Percentiles rank a stretch among this genome's conserved stretches.
Evolutionary conservation across 2,329 filamentous ascomycete species (phyloP).

Genomic region (Zasmidium citrigriseum): DNA sequence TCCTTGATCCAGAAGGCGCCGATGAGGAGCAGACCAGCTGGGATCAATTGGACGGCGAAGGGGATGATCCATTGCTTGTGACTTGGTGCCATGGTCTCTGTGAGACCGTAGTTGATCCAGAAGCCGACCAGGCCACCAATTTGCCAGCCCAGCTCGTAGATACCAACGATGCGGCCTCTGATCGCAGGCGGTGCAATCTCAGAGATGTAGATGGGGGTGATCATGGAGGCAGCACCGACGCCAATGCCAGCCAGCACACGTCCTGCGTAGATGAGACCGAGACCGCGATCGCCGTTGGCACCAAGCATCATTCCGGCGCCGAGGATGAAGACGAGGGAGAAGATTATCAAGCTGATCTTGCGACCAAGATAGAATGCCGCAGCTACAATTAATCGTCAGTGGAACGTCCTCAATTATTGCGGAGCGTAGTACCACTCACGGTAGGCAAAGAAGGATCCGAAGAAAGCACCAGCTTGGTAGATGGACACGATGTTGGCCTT

Average conservation of each 20-base stretch:
- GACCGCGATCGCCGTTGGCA: conserved; percentile 59
- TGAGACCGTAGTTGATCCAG: conserved; percentile 50
- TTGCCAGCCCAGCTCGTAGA: conserved; percentile 60
- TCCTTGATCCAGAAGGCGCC: conserved; percentile 48
- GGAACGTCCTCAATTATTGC: background rate
- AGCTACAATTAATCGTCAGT: conserved; percentile 29
- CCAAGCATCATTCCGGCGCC: conserved; percentile 74
- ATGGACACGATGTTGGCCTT: conserved; percentile 77
- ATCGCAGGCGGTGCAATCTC: conserved; percentile 61
- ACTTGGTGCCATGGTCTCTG: conserved; percentile 44
- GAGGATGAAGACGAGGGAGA: conserved; percentile 64
- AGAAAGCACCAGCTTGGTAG: conserved; percentile 83
- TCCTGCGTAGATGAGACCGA: conserved; percentile 61
- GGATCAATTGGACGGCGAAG: conserved; percentile 68
- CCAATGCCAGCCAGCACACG: conserved; percentile 60
- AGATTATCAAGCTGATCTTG: conserved; percentile 63
- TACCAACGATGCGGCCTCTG: conserved; percentile 59
- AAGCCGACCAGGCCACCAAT: conserved; percentile 53
- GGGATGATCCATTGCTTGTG: conserved; percentile 51
- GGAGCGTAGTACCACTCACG: conserved; percentile 5
- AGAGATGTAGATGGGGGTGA: conserved; percentile 61
- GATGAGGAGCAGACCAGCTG: conserved; percentile 58
- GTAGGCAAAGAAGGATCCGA: conserved; percentile 72
- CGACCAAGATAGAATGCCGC: conserved; percentile 69
- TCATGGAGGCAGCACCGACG: conserved; percentile 57